A percentile compares a stretch with the other conserved stretches of the same genome.
phyloP scores from a whole-genome alignment of 208 protist species.

The Leishmania turanica region DNA sequence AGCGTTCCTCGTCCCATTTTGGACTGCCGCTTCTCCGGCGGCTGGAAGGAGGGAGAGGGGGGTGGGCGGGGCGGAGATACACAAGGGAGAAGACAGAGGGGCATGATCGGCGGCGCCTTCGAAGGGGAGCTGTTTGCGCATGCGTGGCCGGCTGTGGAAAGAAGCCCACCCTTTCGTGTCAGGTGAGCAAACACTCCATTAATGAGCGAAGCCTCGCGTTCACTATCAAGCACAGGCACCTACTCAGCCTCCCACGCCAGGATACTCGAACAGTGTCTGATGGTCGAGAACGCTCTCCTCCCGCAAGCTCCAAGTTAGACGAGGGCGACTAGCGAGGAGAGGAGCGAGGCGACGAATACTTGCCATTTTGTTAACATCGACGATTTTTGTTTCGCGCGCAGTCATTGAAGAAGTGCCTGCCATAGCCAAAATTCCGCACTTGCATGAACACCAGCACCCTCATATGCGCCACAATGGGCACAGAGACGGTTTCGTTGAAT shows the following conservation, averaged over 20 bases:
- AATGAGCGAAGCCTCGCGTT: neutral
- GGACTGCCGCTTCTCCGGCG: neutral
- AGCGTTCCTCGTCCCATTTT: neutral
- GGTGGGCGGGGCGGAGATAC: neutral
- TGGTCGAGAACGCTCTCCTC: neutral
- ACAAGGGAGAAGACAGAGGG: neutral
- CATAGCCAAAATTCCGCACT: neutral
- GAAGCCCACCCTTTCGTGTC: neutral
- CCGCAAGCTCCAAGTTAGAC: neutral
- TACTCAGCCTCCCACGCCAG: neutral
- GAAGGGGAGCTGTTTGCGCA: neutral
- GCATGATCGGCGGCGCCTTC: neutral
- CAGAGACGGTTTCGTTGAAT: neutral
- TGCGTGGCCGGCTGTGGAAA: neutral
- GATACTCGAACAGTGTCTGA: neutral
- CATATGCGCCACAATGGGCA: neutral
- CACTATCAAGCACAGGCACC: neutral
- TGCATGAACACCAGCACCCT: neutral
- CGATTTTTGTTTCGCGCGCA: neutral
- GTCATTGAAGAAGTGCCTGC: neutral
- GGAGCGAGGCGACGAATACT: neutral
- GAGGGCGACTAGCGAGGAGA: neutral
- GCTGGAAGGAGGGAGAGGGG: neutral
- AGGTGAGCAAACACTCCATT: neutral
- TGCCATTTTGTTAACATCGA: neutral